These are phyloP conservation scores for Fennellomyces sp. DNA, from an alignment of 371 early-diverging fungal species.

Conservation along the genomic window DNA sequence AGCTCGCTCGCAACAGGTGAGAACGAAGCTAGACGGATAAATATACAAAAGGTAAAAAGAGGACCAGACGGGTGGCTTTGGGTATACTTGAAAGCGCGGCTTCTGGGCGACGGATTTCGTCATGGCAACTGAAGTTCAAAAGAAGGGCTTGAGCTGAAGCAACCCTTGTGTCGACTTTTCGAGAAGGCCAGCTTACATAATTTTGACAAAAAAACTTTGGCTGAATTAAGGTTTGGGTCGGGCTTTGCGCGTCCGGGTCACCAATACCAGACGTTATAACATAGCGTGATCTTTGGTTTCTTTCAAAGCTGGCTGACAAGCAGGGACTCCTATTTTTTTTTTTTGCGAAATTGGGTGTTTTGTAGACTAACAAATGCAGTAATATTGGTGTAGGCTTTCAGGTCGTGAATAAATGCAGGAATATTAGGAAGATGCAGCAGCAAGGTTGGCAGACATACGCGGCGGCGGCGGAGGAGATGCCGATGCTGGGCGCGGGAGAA, in stretches of 20 bases:
- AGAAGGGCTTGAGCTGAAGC: too few species aligned
- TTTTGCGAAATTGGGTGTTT: too few species aligned
- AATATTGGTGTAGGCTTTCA: background rate
- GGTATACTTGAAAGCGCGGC: too few species aligned
- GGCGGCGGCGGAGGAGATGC: background rate
- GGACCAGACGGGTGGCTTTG: too few species aligned
- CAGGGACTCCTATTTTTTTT: too few species aligned
- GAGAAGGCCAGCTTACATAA: background rate
- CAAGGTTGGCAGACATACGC: background rate
- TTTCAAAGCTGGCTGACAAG: background rate
- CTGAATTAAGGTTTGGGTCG: background rate
- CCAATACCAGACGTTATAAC: background rate
- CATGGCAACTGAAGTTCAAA: too few species aligned
- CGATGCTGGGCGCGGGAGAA: background rate
- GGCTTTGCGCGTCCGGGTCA: background rate
- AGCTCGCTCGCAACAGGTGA: background rate
- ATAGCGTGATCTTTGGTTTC: background rate
- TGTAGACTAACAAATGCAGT: background rate
- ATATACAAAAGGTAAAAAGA: too few species aligned
- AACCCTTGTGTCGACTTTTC: background rate
- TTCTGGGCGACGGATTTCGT: too few species aligned
- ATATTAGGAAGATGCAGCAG: conserved; percentile 1
- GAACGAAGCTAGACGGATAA: background rate
- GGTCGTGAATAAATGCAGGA: background rate
- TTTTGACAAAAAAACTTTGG: background rate